Evolutionary conservation across 2,329 filamentous ascomycete genomes (phyloP), one percentile per base, ranked within the genome.

Genomic region (Epichloe bromicola): DNA sequence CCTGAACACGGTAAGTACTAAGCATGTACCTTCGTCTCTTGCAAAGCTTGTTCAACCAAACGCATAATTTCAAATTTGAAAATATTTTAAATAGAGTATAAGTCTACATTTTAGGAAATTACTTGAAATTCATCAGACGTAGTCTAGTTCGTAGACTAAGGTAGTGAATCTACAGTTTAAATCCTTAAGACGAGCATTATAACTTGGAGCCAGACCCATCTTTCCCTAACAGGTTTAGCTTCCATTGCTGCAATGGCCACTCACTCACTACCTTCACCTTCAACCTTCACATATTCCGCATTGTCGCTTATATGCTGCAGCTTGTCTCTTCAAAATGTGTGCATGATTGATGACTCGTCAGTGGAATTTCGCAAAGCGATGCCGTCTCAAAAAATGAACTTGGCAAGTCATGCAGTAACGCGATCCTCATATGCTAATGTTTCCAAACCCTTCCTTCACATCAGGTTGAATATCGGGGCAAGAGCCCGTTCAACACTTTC

Each of bases 401-500:
- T 56, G 10, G 47, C 55, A 23, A 53, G 53, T 37, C 45, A 47
- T 39, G 39, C 51, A 17, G 26, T 49, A 37, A 53, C 43, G 45
- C 56, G 49, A 26, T 53, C 44, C 40, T 33, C 49, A 11, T 23
- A 33, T 42, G 26, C 15, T 19, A 40, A 17, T 33, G 58, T 58
- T 48, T 36, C 55, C 17, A 56, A 60, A 55, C 40, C 57, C 43
- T 55, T 61, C 51, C 60, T 60, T 36, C 53, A 52, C 45, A 52
- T 58, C 33, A 20, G 37, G 26, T 20, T 19, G n/a, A 39, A 17
- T 3, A 46, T 23, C 17, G 46, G 40, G 1, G 7, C 37, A 8
- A 41, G 52, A 42, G n/a, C 14, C 47, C 63, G 67, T 43, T 65
- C 63, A 37, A 65, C 62, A 42, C 66, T 91, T 10, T 91, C 88